These are phyloP conservation scores for Plectosphaerella sp. DNA, from an alignment of 2,329 filamentous ascomycete species.

Conservation along the genomic window DNA sequence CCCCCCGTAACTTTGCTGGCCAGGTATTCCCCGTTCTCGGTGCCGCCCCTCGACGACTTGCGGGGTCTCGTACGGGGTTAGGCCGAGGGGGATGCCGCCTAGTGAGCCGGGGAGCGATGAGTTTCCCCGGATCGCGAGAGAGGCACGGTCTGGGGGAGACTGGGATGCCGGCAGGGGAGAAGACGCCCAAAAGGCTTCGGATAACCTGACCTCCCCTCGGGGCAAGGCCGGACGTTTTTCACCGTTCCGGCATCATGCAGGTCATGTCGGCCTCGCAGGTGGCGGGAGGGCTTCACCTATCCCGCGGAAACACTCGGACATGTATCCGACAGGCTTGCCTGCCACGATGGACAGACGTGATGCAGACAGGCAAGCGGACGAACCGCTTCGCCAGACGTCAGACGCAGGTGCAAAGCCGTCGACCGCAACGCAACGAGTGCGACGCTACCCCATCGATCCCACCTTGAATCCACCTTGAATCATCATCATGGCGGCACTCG, in stretches of 20 bases:
- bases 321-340: background rate
- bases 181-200: too few species aligned
- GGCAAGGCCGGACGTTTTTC: background rate
- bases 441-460: background rate
- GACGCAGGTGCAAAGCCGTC: too few species aligned
- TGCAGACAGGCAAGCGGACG: too few species aligned
- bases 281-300: background rate
- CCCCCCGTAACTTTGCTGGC: too few species aligned
- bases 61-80: too few species aligned
- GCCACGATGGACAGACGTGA: background rate
- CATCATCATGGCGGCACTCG: background rate
- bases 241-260: background rate
- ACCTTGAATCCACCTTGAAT: too few species aligned
- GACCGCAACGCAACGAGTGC: background rate
- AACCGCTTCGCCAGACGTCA: too few species aligned
- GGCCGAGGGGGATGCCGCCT: too few species aligned
- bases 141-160: background rate
- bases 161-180: background rate
- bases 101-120: background rate
- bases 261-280: background rate
- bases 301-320: background rate
- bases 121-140: background rate
- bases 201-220: too few species aligned
- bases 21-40: too few species aligned
- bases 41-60: too few species aligned